phyloP scores from a whole-genome alignment of 176 grass and related monocot species.

The Aegilops sharonensis region DNA sequence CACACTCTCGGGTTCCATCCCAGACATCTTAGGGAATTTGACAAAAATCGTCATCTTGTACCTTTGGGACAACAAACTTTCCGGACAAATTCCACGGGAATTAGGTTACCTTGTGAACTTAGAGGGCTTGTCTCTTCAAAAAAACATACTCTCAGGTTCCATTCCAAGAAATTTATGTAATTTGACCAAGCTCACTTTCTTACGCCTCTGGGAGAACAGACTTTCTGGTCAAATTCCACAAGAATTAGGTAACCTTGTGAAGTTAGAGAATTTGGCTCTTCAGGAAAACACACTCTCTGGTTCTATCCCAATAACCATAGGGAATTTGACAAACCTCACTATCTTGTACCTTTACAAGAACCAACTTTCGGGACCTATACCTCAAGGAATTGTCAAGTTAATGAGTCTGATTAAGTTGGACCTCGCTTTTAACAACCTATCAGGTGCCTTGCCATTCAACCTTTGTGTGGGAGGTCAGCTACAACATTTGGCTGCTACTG shows the following conservation, averaged over 20 bases:
- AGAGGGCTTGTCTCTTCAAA: fast-evolving
- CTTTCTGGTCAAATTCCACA: no score
- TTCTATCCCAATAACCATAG: background rate
- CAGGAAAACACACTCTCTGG: background rate
- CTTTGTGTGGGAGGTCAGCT: background rate
- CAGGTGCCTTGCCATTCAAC: background rate
- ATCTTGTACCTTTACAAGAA: background rate
- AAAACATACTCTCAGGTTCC: background rate
- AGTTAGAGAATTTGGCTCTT: no score
- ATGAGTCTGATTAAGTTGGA: background rate
- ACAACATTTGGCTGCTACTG: no score
- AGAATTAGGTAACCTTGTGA: no score
- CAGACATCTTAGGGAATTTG: background rate
- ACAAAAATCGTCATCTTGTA: background rate
- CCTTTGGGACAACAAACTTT: no score
- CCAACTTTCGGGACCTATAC: background rate
- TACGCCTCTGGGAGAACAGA: fast-evolving
- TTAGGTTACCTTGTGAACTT: no score
- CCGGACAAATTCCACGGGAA: no score
- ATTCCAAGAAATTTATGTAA: background rate
- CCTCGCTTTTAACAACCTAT: background rate
- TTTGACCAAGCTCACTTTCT: background rate
- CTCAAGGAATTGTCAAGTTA: background rate
- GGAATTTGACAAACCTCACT: background rate
- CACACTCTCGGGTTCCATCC: background rate